These are phyloP conservation scores for Podospora appendiculata DNA, from an alignment of 495 filamentous ascomycete species.

Conservation along the genomic window DNA sequence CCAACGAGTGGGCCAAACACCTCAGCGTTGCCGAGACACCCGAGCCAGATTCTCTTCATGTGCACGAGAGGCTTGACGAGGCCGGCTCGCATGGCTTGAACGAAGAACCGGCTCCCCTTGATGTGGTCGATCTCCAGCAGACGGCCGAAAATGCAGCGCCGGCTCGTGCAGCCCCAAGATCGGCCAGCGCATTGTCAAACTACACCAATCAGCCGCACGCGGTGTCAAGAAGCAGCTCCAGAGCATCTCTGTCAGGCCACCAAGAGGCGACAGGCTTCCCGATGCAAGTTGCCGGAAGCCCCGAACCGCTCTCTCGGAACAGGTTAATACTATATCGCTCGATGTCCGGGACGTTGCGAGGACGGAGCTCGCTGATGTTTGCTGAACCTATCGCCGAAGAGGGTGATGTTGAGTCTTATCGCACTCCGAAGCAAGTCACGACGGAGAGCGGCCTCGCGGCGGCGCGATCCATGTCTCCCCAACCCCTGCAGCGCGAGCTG, in stretches of 20 bases:
- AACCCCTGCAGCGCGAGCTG: neutral
- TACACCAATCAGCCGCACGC: slow-evolving; percentile 5
- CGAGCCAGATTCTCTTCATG: slow-evolving; percentile 54
- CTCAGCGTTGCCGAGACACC: slow-evolving; percentile 69
- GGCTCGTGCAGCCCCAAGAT: slow-evolving; percentile 26
- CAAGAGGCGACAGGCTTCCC: slow-evolving; percentile 3
- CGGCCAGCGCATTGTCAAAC: slow-evolving; percentile 25
- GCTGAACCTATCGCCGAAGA: slow-evolving; percentile 35
- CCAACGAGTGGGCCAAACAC: slow-evolving; percentile 96
- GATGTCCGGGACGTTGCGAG: slow-evolving; percentile 10
- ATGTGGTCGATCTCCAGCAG: slow-evolving; percentile 60
- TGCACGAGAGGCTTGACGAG: slow-evolving; percentile 20
- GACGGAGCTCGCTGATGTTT: slow-evolving; percentile 10
- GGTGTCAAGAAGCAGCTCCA: slow-evolving; percentile 13
- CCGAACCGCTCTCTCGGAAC: slow-evolving; percentile 8
- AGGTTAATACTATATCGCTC: slow-evolving; percentile 11
- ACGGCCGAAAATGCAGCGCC: slow-evolving; percentile 50
- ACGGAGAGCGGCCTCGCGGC: neutral
- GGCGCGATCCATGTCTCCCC: neutral
- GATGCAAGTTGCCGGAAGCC: neutral
- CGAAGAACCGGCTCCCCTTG: slow-evolving; percentile 54
- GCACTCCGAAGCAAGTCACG: neutral
- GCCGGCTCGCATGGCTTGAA: slow-evolving; percentile 5
- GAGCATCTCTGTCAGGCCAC: slow-evolving; percentile 13
- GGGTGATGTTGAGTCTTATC: slow-evolving; percentile 6